Conservation (phyloP, 331 rosid species). For the Telfairia occidentalis region DNA sequence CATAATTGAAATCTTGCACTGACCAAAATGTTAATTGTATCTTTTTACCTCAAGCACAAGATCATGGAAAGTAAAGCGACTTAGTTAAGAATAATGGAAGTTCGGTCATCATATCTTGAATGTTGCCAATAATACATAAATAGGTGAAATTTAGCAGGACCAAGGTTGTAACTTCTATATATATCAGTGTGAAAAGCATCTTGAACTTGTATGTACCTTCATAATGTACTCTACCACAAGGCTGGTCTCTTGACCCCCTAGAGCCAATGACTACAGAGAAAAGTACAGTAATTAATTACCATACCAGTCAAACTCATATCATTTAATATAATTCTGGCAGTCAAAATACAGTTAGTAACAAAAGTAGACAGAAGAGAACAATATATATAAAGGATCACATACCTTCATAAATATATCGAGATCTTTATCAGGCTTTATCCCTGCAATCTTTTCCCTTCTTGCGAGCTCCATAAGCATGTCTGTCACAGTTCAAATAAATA, state of each 20-base stretch:
- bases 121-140: neutral
- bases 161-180: neutral
- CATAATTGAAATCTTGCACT: neutral
- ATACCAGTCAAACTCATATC: slow-evolving; percentile 3
- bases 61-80: neutral
- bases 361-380: neutral
- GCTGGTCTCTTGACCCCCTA: slow-evolving; percentile 77
- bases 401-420: slow-evolving; percentile 98
- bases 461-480: slow-evolving; percentile 95
- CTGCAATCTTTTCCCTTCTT: slow-evolving; percentile 85
- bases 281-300: slow-evolving; percentile 9
- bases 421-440: slow-evolving; percentile 93
- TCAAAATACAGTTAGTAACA: neutral
- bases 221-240: slow-evolving; percentile 81
- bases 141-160: neutral
- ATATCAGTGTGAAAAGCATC: slow-evolving; percentile 22
- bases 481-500: slow-evolving; percentile 25
- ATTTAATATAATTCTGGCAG: neutral
- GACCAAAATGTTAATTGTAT: neutral
- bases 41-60: neutral
- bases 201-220: slow-evolving; percentile 61
- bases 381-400: slow-evolving; percentile 9
- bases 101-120: neutral
- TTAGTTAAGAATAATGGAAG: neutral
- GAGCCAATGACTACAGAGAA: slow-evolving; percentile 69